These are phyloP conservation scores for Annulohypoxylon stygium DNA, from an alignment of 495 filamentous ascomycete genomes.

Conservation along the genomic window DNA sequence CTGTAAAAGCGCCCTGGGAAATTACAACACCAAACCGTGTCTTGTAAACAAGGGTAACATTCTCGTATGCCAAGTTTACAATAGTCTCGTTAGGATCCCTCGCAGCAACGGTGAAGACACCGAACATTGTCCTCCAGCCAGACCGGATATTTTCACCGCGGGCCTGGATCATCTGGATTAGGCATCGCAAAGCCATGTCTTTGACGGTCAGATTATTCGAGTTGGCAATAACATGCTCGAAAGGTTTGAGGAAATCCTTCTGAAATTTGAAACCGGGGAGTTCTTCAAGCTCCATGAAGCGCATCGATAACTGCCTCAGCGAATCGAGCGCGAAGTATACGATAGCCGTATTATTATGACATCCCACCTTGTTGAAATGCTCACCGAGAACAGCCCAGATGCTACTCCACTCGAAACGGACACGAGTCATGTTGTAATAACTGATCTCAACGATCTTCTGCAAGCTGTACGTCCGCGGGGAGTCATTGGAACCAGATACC, in stretches of 20 bases:
- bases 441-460: slow-evolving; percentile 99
- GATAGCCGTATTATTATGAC: slow-evolving; percentile 92
- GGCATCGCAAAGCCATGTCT: slow-evolving; percentile 96
- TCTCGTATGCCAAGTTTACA: slow-evolving; percentile 95
- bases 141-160: slow-evolving; percentile 95
- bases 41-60: slow-evolving; percentile 97
- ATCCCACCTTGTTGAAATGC: slow-evolving; percentile 98
- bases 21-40: slow-evolving; percentile 97
- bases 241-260: slow-evolving; percentile 98
- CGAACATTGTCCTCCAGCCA: slow-evolving; percentile 99
- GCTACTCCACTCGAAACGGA: slow-evolving; percentile 97
- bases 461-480: slow-evolving; percentile 93
- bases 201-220: slow-evolving; percentile 91
- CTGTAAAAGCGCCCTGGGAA: slow-evolving; percentile 94
- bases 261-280: slow-evolving; percentile 99
- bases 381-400: slow-evolving; percentile 97
- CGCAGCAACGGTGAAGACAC: slow-evolving; percentile 95
- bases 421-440: slow-evolving; percentile 99
- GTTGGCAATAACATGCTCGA: slow-evolving; percentile 96
- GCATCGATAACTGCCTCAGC: slow-evolving; percentile 94
- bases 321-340: slow-evolving; percentile 98
- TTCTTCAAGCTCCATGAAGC: slow-evolving; percentile 98
- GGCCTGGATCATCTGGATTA: slow-evolving; percentile 99
- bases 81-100: slow-evolving; percentile 94
- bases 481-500: slow-evolving; percentile 93